These are phyloP conservation scores for Amphirosellinia nigrospora DNA, from an alignment of 495 filamentous ascomycete species.

Conservation along the genomic window DNA sequence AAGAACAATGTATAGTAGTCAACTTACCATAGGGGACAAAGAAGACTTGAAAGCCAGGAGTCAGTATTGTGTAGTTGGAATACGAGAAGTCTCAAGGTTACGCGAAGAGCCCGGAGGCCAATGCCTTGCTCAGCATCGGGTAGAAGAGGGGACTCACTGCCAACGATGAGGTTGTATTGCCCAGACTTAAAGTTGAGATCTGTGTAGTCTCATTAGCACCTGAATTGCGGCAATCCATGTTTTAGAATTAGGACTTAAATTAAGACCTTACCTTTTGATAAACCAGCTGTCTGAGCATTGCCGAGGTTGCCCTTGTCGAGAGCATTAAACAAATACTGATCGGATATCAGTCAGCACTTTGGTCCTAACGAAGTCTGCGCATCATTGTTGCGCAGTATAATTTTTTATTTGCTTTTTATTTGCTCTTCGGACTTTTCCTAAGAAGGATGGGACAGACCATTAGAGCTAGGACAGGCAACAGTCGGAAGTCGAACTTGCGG, in stretches of 20 bases:
- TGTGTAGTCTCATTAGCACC: constrained; percentile 27
- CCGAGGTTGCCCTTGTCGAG: constrained; percentile 73
- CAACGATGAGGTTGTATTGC: constrained; percentile 74
- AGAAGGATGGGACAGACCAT: constrained; percentile 56
- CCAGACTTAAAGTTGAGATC: constrained; percentile 64
- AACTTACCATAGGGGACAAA: constrained; percentile 68
- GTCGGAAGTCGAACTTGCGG: constrained; percentile 66
- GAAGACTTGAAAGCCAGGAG: constrained; percentile 53
- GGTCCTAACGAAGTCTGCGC: neutral
- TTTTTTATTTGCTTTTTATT: too few relatives aligned
- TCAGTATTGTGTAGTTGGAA: constrained; percentile 3
- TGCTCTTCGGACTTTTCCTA: neutral
- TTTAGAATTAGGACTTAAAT: neutral
- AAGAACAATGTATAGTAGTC: neutral
- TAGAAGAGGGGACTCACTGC: constrained; percentile 35
- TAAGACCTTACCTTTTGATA: constrained; percentile 48
- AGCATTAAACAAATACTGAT: constrained; percentile 62
- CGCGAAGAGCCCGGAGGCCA: neutral
- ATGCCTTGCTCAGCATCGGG: neutral
- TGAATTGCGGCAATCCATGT: neutral
- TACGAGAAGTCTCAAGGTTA: too few relatives aligned
- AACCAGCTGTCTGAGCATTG: constrained; percentile 69
- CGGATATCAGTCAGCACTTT: constrained; percentile 19
- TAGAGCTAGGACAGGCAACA: constrained; percentile 66
- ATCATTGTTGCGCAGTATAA: too few relatives aligned